phyloP scores from a whole-genome alignment of 2,329 filamentous ascomycete genomes.

The Pseudocercospora macadamiae region DNA sequence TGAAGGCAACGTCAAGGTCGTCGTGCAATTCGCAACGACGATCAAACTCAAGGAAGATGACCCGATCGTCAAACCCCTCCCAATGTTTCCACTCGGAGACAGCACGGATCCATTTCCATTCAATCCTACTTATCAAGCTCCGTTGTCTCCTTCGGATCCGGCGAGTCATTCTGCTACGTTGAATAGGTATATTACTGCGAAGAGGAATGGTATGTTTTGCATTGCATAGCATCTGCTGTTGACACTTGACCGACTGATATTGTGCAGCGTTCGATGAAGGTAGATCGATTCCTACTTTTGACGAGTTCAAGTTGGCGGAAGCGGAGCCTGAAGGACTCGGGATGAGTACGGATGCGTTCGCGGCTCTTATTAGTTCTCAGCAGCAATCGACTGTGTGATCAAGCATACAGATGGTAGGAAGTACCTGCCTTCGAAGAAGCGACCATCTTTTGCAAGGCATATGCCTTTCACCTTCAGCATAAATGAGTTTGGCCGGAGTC shows the following conservation, averaged over 20 bases:
- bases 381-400: too few relatives aligned
- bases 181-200: not conserved
- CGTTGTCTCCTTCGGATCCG: not conserved
- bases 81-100: not conserved
- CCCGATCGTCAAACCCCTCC: not conserved
- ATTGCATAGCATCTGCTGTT: not conserved
- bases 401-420: too few relatives aligned
- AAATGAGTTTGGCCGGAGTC: too few relatives aligned
- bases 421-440: too few relatives aligned
- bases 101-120: not conserved
- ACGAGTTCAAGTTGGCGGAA: not conserved
- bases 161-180: not conserved
- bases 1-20: not conserved
- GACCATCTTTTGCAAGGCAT: too few relatives aligned
- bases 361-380: not conserved
- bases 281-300: not conserved
- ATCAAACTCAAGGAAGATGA: not conserved
- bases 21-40: not conserved
- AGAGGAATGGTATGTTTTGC: not conserved
- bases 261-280: not conserved
- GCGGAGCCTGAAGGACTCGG: not conserved
- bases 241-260: too few relatives aligned
- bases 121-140: not conserved
- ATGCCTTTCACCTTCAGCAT: too few relatives aligned
- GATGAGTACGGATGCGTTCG: not conserved